Evolutionary conservation across 2,329 filamentous ascomycete species (phyloP).

Genomic region (Trichoderma citrinoviride): DNA sequence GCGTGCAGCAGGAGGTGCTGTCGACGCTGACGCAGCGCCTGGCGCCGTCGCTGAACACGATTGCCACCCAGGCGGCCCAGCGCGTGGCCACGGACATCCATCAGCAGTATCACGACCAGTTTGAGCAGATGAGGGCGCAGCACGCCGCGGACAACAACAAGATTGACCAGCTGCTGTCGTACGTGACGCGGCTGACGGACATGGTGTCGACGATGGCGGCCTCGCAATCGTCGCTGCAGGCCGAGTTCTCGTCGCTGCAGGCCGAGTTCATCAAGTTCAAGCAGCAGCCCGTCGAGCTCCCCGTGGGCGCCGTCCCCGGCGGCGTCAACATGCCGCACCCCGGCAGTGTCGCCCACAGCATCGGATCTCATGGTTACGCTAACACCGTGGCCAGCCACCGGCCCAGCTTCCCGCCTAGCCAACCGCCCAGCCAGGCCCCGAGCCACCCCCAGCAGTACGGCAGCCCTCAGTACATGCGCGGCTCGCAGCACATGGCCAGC

Average conservation of each 20-base stretch:
- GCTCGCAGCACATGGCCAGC: conserved; percentile 33
- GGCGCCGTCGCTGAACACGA: conserved; percentile 62
- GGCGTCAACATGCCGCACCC: conserved; percentile 26
- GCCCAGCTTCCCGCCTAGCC: conserved; percentile 36
- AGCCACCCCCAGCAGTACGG: conserved; percentile 36
- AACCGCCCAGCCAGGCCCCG: conserved; percentile 30
- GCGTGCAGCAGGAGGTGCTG: conserved; percentile 68
- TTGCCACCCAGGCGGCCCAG: conserved; percentile 65
- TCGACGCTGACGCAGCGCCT: conserved; percentile 61
- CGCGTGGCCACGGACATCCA: conserved; percentile 68
- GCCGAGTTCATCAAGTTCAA: conserved; percentile 59
- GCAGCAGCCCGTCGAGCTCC: conserved; percentile 47
- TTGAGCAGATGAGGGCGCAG: conserved; percentile 51
- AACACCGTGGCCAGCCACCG: conserved; percentile 32
- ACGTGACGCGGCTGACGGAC: conserved; percentile 64
- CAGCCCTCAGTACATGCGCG: conserved; percentile 40
- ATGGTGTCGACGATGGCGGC: conserved; percentile 68
- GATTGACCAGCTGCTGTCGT: conserved; percentile 68
- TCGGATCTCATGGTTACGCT: conserved; percentile 32
- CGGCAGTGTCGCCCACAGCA: conserved; percentile 26
- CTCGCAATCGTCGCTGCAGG: conserved; percentile 67
- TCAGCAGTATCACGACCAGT: conserved; percentile 52
- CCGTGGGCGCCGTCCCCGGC: conserved; percentile 31
- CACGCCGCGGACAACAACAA: conserved; percentile 56
- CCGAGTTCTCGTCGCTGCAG: conserved; percentile 64